phyloP scores from a whole-genome alignment of 371 early-diverging fungal species.

The Mucor indicus region DNA sequence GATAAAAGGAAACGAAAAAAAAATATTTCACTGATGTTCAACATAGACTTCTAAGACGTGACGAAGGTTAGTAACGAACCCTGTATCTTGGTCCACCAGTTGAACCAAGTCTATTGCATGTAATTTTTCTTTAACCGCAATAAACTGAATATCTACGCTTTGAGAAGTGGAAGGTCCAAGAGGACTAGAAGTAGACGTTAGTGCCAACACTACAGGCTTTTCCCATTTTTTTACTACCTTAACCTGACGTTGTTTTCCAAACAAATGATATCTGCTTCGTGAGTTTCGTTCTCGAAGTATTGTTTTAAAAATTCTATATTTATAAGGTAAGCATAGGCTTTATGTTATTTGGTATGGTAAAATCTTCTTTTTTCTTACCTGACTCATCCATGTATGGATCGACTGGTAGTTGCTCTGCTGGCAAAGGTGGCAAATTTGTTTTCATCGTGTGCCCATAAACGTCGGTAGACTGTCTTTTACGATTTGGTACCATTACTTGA shows the following conservation, averaged over 20 bases:
- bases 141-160: conserved; percentile 72
- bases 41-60: conserved; percentile 52
- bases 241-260: conserved; percentile 68
- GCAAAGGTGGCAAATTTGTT: conserved; percentile 44
- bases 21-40: too few relatives aligned
- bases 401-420: conserved; percentile 37
- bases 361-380: conserved; percentile 26
- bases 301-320: conserved; percentile 54
- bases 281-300: conserved; percentile 63
- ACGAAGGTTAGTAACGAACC: conserved; percentile 63
- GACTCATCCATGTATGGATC: conserved; percentile 66
- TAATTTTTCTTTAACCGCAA: conserved; percentile 71
- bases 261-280: conserved; percentile 71
- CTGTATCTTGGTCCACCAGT: conserved; percentile 68
- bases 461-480: conserved; percentile 47
- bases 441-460: conserved; percentile 14
- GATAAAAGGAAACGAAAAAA: too few relatives aligned
- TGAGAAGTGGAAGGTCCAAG: conserved; percentile 69
- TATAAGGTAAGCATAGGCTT: background rate
- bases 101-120: conserved; percentile 69
- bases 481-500: conserved; percentile 63
- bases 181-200: conserved; percentile 41
- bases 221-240: conserved; percentile 32
- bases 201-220: background rate
- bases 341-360: background rate